These are phyloP conservation scores for Microglena sp. DNA, from an alignment of 139 green algal genomes.

Conservation along the genomic window DNA sequence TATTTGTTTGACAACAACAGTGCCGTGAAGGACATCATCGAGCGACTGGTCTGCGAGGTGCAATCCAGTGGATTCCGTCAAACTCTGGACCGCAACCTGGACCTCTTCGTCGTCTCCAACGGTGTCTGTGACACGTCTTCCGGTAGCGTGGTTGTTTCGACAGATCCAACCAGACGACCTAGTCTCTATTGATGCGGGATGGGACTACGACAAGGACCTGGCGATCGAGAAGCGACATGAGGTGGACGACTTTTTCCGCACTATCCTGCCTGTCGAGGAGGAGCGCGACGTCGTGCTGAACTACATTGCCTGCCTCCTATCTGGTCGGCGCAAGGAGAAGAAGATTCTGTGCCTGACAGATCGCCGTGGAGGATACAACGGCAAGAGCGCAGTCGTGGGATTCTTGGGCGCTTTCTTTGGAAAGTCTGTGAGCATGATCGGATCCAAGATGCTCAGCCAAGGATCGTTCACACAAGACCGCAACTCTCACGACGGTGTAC, in stretches of 20 bases:
- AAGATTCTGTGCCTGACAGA: conserved; percentile 1
- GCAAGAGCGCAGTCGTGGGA: background rate
- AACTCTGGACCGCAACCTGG: background rate
- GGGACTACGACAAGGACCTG: background rate
- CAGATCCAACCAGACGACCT: background rate
- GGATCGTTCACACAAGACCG: background rate
- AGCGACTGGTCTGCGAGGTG: background rate
- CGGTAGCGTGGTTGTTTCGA: background rate
- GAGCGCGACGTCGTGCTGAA: conserved; percentile 1
- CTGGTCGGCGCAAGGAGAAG: background rate
- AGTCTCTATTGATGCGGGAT: background rate
- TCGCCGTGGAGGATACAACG: background rate
- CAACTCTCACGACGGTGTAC: conserved; percentile 1
- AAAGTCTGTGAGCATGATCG: background rate
- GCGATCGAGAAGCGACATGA: background rate
- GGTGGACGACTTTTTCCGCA: background rate
- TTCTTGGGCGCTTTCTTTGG: background rate
- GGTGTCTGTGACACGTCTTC: background rate
- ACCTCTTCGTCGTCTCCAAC: conserved; percentile 5
- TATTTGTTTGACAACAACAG: background rate
- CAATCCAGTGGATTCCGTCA: background rate
- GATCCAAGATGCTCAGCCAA: background rate
- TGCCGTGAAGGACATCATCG: background rate
- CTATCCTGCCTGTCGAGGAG: background rate
- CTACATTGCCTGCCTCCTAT: conserved; percentile 1